Conservation (phyloP, 306 rosid genomes). For the Cercis canadensis region DNA sequence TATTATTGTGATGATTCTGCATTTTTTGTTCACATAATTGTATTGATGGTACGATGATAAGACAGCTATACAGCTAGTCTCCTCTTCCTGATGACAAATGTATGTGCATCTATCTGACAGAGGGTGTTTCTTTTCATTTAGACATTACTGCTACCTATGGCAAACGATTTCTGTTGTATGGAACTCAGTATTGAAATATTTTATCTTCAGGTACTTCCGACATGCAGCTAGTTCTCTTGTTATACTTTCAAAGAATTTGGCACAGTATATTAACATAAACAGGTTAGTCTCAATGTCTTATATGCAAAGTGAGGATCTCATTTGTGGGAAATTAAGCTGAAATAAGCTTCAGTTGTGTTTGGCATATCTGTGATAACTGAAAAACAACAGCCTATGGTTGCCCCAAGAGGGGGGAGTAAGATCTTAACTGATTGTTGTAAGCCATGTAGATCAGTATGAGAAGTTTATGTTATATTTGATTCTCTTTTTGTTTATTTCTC, state of each 20-base stretch:
- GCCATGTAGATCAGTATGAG: no score
- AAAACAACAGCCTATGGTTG: no score
- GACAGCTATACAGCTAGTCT: no score
- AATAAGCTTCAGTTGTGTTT: conserved; percentile 9
- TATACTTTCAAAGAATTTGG: conserved; percentile 90
- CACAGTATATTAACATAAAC: conserved; percentile 84
- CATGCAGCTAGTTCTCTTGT: conserved; percentile 84
- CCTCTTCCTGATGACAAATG: conserved; percentile 18
- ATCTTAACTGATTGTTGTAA: no score
- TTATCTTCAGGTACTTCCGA: conserved; percentile 81
- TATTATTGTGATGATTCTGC: conserved; percentile 8
- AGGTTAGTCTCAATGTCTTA: conserved; percentile 61
- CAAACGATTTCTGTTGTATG: not conserved
- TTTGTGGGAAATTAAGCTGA: conserved; percentile 25
- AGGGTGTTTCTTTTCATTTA: not conserved
- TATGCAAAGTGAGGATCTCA: not conserved
- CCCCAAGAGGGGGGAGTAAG: no score
- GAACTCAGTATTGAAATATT: conserved; percentile 24
- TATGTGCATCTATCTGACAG: conserved; percentile 1
- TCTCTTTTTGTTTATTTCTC: no score
- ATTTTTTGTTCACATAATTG: no score
- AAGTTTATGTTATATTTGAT: no score
- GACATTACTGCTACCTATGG: conserved; percentile 10
- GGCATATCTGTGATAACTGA: no score
- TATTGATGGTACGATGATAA: no score